Percentiles rank a stretch among this genome's conserved stretches.
phyloP scores from a whole-genome alignment of 371 early-diverging fungal species.

The Syncephalastrum monosporum region DNA sequence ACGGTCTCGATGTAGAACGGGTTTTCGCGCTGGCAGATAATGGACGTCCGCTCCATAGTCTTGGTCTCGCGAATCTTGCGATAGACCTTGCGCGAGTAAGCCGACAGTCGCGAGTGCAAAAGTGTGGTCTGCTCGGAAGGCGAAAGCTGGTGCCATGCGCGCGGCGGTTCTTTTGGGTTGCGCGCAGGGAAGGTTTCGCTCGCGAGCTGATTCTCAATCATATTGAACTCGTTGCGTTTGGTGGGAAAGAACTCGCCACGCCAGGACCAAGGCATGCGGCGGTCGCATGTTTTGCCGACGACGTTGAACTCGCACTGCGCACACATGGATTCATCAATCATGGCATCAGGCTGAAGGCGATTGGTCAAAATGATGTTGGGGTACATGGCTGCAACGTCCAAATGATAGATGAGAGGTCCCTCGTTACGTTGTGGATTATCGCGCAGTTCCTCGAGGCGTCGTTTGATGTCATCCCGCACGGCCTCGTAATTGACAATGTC shows the following conservation, averaged over 20 bases:
- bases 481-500: conserved; percentile 82
- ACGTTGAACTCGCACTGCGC: conserved; percentile 95
- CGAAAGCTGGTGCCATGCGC: conserved; percentile 69
- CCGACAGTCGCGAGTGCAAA: conserved; percentile 81
- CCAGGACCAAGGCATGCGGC: conserved; percentile 97
- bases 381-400: conserved; percentile 99
- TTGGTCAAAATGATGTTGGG: conserved; percentile 99
- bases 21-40: conserved; percentile 98
- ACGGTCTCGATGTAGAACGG: conserved; percentile 99
- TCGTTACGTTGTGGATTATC: conserved; percentile 77
- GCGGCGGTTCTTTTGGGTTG: conserved; percentile 48
- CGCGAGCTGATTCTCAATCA: conserved; percentile 87
- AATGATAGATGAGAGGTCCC: conserved; percentile 95
- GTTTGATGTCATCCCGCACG: conserved; percentile 45
- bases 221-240: conserved; percentile 86
- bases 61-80: conserved; percentile 79
- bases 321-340: conserved; percentile 91
- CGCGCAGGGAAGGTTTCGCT: conserved; percentile 78
- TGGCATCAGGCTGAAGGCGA: conserved; percentile 97
- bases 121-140: conserved; percentile 68
- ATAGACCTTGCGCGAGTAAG: conserved; percentile 93
- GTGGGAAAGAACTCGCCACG: conserved; percentile 97
- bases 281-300: conserved; percentile 89
- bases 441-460: conserved; percentile 62
- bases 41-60: conserved; percentile 79